phyloP scores from a whole-genome alignment of 495 filamentous ascomycete species.

The Physcia stellaris region DNA sequence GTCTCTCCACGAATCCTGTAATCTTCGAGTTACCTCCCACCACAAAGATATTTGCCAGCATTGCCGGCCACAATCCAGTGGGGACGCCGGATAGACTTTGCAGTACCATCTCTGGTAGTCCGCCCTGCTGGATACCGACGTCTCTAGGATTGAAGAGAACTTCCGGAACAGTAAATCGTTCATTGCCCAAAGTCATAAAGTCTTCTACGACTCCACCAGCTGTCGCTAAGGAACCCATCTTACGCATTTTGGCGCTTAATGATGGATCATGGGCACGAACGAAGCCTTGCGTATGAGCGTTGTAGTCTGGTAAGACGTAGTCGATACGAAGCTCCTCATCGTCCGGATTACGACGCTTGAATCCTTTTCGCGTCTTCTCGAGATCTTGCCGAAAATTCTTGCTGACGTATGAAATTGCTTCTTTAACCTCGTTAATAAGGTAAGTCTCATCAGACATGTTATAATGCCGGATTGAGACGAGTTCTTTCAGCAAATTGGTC shows the following conservation, averaged over 20 bases:
- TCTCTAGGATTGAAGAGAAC: conserved; percentile 76
- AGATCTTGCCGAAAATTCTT: conserved; percentile 67
- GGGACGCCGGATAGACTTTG: conserved; percentile 70
- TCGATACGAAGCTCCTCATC: conserved; percentile 74
- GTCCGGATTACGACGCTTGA: conserved; percentile 17
- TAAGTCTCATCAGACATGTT: conserved; percentile 89
- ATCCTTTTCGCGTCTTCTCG: conserved; percentile 70
- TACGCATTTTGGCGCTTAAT: conserved; percentile 44
- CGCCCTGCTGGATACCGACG: conserved; percentile 76
- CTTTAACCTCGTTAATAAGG: conserved; percentile 92
- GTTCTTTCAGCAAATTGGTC: conserved; percentile 86
- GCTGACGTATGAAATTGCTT: conserved; percentile 73
- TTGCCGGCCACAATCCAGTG: conserved; percentile 56
- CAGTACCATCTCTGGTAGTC: conserved; percentile 66
- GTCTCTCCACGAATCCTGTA: conserved; percentile 66
- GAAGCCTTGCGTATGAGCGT: conserved; percentile 56
- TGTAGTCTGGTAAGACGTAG: conserved; percentile 88
- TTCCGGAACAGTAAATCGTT: conserved; percentile 85
- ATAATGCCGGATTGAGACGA: conserved; percentile 80
- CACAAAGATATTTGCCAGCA: conserved; percentile 77
- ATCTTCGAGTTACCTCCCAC: conserved; percentile 77
- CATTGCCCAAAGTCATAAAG: conserved; percentile 73
- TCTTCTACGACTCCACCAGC: conserved; percentile 55
- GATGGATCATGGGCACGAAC: conserved; percentile 62
- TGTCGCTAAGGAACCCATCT: conserved; percentile 36